Evolutionary conservation across 805 yeast species (phyloP), one percentile per base, ranked within the genome.

Genomic region (Lachancea nothofagi): DNA sequence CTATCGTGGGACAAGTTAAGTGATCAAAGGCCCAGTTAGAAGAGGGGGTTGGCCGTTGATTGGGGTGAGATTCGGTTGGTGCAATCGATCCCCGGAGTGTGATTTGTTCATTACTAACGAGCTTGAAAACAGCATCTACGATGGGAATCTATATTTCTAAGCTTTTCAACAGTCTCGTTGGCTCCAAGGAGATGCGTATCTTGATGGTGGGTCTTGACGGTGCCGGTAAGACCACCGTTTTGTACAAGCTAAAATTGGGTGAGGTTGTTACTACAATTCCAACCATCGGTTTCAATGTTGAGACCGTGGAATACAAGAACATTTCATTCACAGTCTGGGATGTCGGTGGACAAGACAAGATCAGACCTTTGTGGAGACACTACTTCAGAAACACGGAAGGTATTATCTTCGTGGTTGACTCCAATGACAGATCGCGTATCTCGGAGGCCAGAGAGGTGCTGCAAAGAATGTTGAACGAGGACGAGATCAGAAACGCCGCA

Each of bases 281-380:
- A 69, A 88, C 96, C 53, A 87, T 88, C 67, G 96, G 97, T 61
- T 88, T 88, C 80, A 88, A 88, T 67, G 97, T 88, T 55, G 97
- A 88, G 72, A 88, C 96, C 47, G 96, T 88, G 59, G 96, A 88
- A 74, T 87, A 88, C 77, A 88, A 88, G 74, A 88, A 88, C 80
- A 86, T 88, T 68, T 83, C 95, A 31, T 88, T 88, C 73, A 87
- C 96, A 45, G 96, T 88, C 50, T 88, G 97, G 97, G 97, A 90
- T 78, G 96, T 89, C 57, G 97, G 97, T 83, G 97, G 97, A 78
- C 97, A 90, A 75, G 96, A 88, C 70, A 89, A 89, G 73, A 90
- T 90, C 63, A 85, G 97, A 74, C 96, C 97, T 45, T 75, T 90
- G 69, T 90, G 97, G 97, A 84, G 97, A 79, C 95, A 90, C 71